Evolutionary conservation across 257 asterid species (phyloP), one percentile per base, ranked within the genome.

Genomic region (Scutellaria baicalensis): DNA sequence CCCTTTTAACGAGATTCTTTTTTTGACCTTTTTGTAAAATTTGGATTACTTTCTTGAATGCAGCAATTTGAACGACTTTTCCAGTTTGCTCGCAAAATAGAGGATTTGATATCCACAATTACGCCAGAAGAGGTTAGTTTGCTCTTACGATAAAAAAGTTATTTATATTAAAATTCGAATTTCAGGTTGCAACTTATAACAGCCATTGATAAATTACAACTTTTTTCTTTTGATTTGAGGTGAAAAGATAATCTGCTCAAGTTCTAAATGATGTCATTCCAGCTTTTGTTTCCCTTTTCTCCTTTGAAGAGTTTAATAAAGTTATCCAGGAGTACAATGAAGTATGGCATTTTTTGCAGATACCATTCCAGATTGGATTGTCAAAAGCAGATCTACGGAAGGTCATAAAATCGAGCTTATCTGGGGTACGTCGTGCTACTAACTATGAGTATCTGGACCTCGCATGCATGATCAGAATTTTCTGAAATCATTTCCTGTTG

Each of bases 1-100:
- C 64, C 52, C 33, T 69, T n/a, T 45, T 8, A 1, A 63, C 55
- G 57, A 20, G 9, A 31, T 61, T 64, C 62, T 8, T 23, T 18
- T n/a, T 57, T 23, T 14, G 33, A 58, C 27, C 59, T 9, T 47
- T 27, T 48, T 74, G 54, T n/a, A 17, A 31, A 36, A 55, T 47
- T 31, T 49, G 50, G 59, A 40, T 61, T 65, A 55, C 47, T 56
- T 39, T 59, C 33, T 59, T 36, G 48, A 75, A 35, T 72, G 85
- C 96, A 94, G 99, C 97, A 91, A 89, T 94, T 94, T 76, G 99
- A 94, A 72, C 77, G 90, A 40, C 87, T 94, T 49, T 91, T 94
- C 86, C 95, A 86, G 72, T 89, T 94, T 80, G 97, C 97, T 69
- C 89, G 96, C 67, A 91, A 81, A 81, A 88, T 94, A 67, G 97